Evolutionary conservation across 2,329 filamentous ascomycete species (phyloP), one percentile per base, ranked within the genome.

Genomic region (Fusarium albidum): DNA sequence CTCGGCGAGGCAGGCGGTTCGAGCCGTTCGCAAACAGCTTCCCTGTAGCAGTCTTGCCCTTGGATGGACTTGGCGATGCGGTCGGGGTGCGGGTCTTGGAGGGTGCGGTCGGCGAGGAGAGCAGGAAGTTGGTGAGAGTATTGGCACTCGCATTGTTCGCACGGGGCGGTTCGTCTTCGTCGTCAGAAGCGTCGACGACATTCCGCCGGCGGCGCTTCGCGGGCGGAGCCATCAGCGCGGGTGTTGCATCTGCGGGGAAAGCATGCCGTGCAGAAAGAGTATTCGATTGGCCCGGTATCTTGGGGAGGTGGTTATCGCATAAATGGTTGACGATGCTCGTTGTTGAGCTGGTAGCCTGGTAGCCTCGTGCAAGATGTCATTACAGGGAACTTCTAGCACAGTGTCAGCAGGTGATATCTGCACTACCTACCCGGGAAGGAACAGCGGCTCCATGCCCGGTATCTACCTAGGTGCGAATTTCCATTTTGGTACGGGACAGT

Each of bases 121-220:
- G 71, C 25, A 85, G 72, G 59, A 82, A 85, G 62, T 82, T 82
- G 51, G 74, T 74, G 21, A 85, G 69, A 17, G 78, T 83, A 58
- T 83, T 77, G 49, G 75, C 63, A 61, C 66, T 21, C 4, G 21
- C 21, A 21, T 21, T 21, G 58, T 83, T 77, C 47, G 75, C 63
- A 61, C 67, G 70, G 31, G 68, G 67, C 18, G 65, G 69, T 47
- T 81, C 77, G 59, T 82, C 77, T 59, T 83, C 79, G 58, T 82
- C 78, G 46, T 81, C 80, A 37, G 77, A 77, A 57, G 72, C 72
- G 44, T 79, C 75, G 55, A 84, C 71, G 65, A 82, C 72, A 69
- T 82, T 85, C 63, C 80, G 81, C 77, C 79, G 83, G 63, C 80
- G 81, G 70, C 84, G 81, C 74, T 84, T 84, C 69, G 81, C 75